A percentile compares a stretch with the other conserved stretches of the same genome.
phyloP scores from a whole-genome alignment of 345 rosid species.

The Theobroma cacao region DNA sequence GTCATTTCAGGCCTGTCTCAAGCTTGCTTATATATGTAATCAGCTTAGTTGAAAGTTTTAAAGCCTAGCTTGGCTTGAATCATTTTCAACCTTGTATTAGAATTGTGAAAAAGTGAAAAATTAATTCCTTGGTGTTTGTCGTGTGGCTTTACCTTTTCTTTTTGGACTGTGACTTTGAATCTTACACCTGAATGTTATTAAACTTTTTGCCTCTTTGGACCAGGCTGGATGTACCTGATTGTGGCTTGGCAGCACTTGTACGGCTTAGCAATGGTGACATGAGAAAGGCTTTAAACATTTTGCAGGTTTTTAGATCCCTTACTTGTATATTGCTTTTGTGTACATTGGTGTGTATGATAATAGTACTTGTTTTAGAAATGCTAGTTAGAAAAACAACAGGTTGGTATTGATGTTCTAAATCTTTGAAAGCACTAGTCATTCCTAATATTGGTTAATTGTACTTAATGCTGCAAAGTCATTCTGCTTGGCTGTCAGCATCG shows the following conservation, averaged over 20 bases:
- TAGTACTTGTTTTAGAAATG: not conserved
- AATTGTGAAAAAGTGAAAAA: not conserved
- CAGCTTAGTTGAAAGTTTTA: not conserved
- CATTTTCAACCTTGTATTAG: not conserved
- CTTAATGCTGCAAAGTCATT: conserved; percentile 1
- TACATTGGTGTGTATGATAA: not conserved
- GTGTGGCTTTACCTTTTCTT: not conserved
- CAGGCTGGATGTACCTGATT: conserved; percentile 79
- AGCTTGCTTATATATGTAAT: not conserved
- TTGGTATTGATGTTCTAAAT: not conserved
- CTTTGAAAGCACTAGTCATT: not conserved
- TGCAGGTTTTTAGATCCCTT: conserved; percentile 59
- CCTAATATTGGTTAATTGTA: not conserved
- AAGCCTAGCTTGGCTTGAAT: not conserved
- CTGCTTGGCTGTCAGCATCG: not conserved
- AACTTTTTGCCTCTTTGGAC: conserved; percentile 1
- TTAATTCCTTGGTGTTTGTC: not conserved
- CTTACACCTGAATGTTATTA: not conserved
- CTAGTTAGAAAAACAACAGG: not conserved
- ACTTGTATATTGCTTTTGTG: not conserved
- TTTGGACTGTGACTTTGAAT: not conserved
- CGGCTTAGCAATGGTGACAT: conserved; percentile 95
- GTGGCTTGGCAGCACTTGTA: conserved; percentile 81
- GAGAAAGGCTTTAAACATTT: conserved; percentile 95
- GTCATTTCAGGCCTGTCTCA: not conserved